phyloP scores from a whole-genome alignment of 495 filamentous ascomycete genomes.

The Glonium stellatum region DNA sequence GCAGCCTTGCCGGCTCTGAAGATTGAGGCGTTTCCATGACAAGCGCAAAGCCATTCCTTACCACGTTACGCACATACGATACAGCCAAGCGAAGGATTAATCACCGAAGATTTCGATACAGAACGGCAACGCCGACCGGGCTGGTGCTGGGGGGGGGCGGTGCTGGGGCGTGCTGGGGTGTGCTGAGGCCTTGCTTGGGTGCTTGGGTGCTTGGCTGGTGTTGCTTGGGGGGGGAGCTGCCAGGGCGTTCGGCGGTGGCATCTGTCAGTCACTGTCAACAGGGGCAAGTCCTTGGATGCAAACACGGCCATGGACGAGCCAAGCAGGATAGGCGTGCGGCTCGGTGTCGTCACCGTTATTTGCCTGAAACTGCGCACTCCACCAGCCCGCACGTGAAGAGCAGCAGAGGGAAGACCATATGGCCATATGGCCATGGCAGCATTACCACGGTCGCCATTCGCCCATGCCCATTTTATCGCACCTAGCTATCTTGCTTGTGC shows the following conservation, averaged over 20 bases:
- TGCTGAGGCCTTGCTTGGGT: neutral
- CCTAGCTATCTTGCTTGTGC: neutral
- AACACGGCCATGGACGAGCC: neutral
- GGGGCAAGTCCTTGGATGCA: neutral
- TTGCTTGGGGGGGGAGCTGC: neutral
- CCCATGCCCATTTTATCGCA: neutral
- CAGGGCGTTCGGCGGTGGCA: neutral
- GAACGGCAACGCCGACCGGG: no score
- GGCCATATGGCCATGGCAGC: neutral
- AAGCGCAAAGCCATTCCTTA: neutral
- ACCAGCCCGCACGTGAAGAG: neutral
- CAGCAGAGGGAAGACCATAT: no score
- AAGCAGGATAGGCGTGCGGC: neutral
- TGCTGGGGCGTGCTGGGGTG: neutral
- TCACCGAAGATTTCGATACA: no score
- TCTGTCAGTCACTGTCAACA: neutral
- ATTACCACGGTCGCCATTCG: neutral
- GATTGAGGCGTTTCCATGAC: neutral
- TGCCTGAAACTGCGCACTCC: neutral
- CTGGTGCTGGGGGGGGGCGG: no score
- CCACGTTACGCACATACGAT: neutral
- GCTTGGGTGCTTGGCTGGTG: neutral
- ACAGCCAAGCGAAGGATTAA: neutral
- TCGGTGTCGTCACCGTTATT: neutral
- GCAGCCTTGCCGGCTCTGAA: neutral